Conservation (phyloP, 352 stramenopile species). For the Globisporangium nunn region DNA sequence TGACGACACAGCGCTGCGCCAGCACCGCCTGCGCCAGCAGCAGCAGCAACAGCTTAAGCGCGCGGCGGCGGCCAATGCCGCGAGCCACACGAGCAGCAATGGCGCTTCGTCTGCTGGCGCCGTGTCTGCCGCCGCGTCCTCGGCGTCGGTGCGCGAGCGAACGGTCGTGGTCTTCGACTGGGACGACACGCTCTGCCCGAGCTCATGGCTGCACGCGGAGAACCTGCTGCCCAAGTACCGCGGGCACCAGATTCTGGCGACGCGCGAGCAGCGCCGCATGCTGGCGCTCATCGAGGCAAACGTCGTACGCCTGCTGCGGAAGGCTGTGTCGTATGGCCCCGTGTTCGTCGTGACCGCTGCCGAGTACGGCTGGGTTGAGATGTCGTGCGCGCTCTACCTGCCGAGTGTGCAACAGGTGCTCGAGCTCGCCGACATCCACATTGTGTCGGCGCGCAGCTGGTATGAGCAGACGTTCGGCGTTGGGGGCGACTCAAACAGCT, state of each 20-base stretch:
- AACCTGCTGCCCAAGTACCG: constrained; percentile 75
- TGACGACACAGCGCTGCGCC: constrained; percentile 4
- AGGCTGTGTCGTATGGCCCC: constrained; percentile 67
- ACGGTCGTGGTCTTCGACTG: constrained; percentile 86
- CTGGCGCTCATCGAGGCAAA: constrained; percentile 55
- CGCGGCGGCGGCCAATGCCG: not conserved
- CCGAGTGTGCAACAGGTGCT: constrained; percentile 57
- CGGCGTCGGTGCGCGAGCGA: constrained; percentile 46
- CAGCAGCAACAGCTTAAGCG: constrained; percentile 14
- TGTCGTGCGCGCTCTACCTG: constrained; percentile 73
- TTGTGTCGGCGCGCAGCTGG: constrained; percentile 80
- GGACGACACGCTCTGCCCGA: constrained; percentile 86
- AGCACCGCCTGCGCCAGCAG: constrained; percentile 3
- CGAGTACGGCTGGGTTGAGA: constrained; percentile 80
- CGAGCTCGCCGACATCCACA: constrained; percentile 73
- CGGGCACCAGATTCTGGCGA: constrained; percentile 59
- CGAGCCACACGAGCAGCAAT: not conserved
- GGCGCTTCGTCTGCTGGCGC: not conserved
- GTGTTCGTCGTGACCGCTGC: constrained; percentile 84
- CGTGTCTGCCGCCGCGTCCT: no score
- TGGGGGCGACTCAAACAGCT: constrained; percentile 68
- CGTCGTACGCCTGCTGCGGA: constrained; percentile 55
- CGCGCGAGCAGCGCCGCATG: constrained; percentile 44
- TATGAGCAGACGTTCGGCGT: constrained; percentile 80
- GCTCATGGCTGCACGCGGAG: constrained; percentile 77